phyloP scores from a whole-genome alignment of 257 asterid species.

The Cinchona pubescens region DNA sequence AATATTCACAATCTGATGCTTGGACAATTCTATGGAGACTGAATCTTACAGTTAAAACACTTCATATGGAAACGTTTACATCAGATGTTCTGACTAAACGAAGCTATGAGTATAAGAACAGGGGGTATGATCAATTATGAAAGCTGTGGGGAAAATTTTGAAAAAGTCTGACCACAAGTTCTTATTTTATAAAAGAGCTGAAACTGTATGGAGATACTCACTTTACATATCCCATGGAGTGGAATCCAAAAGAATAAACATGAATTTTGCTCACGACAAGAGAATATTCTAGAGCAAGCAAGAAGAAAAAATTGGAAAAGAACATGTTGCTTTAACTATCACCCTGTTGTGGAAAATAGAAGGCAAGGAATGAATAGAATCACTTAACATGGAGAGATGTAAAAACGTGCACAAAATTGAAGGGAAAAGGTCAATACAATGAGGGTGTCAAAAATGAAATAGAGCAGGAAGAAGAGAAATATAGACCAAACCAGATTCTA shows the following conservation, averaged over 20 bases:
- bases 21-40: background rate
- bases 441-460: background rate
- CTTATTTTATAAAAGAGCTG: background rate
- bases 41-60: background rate
- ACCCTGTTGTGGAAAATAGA: background rate
- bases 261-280: background rate
- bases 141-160: background rate
- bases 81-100: too few species aligned
- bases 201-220: background rate
- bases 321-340: background rate
- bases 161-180: too few species aligned
- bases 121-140: background rate
- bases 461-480: background rate
- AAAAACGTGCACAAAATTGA: background rate
- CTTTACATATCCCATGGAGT: background rate
- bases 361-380: background rate
- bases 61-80: background rate
- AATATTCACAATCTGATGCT: background rate
- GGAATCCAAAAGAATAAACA: background rate
- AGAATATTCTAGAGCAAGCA: background rate
- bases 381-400: background rate
- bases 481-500: background rate
- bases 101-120: background rate
- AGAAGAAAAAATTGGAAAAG: background rate
- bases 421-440: background rate